Conservation (phyloP, 2,329 filamentous ascomycete species). For the Claviceps purpurea region DNA sequence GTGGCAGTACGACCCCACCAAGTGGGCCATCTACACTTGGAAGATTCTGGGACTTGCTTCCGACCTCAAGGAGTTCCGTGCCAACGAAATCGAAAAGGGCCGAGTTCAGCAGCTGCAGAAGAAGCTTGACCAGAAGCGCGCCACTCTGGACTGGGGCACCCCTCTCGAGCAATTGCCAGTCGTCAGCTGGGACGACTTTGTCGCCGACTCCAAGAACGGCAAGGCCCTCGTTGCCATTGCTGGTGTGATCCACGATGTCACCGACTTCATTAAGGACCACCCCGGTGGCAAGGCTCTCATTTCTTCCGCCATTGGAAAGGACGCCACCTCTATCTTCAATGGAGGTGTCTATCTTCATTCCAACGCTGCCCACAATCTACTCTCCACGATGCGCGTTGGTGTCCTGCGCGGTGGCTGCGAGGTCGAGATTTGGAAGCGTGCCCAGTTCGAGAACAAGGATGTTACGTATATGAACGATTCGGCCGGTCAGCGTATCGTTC, state of each 20-base stretch:
- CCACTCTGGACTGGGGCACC: slow-evolving; percentile 72
- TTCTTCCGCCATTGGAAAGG: slow-evolving; percentile 68
- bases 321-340: slow-evolving; percentile 84
- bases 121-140: slow-evolving; percentile 81
- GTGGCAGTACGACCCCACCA: slow-evolving; percentile 86
- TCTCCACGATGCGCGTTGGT: slow-evolving; percentile 78
- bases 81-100: slow-evolving; percentile 88
- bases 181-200: slow-evolving; percentile 76
- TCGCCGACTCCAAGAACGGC: slow-evolving; percentile 61
- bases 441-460: slow-evolving; percentile 74
- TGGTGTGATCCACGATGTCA: slow-evolving; percentile 76
- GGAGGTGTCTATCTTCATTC: slow-evolving; percentile 82
- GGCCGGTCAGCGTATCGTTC: slow-evolving; percentile 67
- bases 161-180: slow-evolving; percentile 77
- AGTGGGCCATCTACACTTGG: slow-evolving; percentile 77
- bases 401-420: slow-evolving; percentile 78
- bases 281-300: slow-evolving; percentile 86
- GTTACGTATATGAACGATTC: slow-evolving; percentile 69
- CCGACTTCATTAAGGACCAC: slow-evolving; percentile 75
- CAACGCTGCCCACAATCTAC: slow-evolving; percentile 78
- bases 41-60: slow-evolving; percentile 75
- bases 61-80: slow-evolving; percentile 80
- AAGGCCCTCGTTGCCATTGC: slow-evolving; percentile 65
- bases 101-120: slow-evolving; percentile 80
- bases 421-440: slow-evolving; percentile 87